A percentile compares a stretch with the other conserved stretches of the same genome.
These are phyloP conservation scores for Ogataea paraovalis DNA, from an alignment of 805 yeast species.

Conservation along the genomic window DNA sequence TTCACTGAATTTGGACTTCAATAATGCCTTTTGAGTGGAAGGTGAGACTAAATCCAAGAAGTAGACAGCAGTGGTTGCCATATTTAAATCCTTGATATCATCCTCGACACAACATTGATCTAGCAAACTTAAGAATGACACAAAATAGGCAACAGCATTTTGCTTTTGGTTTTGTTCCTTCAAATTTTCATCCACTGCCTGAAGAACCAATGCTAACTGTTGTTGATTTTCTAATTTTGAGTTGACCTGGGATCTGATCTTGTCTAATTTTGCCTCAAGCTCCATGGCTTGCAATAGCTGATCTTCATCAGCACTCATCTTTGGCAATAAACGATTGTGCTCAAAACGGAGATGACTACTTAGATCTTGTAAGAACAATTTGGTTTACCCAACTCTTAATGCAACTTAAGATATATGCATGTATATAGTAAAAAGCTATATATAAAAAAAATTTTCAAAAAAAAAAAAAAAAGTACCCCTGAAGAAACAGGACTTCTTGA, in stretches of 20 bases:
- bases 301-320: slow-evolving; percentile 2
- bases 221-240: slow-evolving; percentile 88
- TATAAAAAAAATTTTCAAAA: slow-evolving; percentile 2
- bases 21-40: slow-evolving; percentile 60
- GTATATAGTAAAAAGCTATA: background rate
- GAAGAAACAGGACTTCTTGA: slow-evolving; percentile 1
- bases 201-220: slow-evolving; percentile 74
- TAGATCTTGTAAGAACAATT: too few relatives aligned
- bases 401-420: too few relatives aligned
- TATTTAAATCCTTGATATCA: slow-evolving; percentile 49
- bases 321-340: background rate
- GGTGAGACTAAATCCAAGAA: slow-evolving; percentile 78
- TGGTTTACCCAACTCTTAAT: too few relatives aligned
- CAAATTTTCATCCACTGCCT: slow-evolving; percentile 88
- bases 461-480: slow-evolving; percentile 5
- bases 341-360: background rate
- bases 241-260: slow-evolving; percentile 64
- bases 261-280: slow-evolving; percentile 59
- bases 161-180: slow-evolving; percentile 57
- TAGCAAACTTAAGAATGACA: slow-evolving; percentile 75
- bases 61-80: slow-evolving; percentile 76
- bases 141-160: slow-evolving; percentile 77
- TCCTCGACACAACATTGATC: slow-evolving; percentile 65
- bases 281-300: slow-evolving; percentile 33
- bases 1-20: slow-evolving; percentile 71